These are phyloP conservation scores for Teunomyces lycoperdinae DNA, from an alignment of 805 yeast species.

Conservation along the genomic window DNA sequence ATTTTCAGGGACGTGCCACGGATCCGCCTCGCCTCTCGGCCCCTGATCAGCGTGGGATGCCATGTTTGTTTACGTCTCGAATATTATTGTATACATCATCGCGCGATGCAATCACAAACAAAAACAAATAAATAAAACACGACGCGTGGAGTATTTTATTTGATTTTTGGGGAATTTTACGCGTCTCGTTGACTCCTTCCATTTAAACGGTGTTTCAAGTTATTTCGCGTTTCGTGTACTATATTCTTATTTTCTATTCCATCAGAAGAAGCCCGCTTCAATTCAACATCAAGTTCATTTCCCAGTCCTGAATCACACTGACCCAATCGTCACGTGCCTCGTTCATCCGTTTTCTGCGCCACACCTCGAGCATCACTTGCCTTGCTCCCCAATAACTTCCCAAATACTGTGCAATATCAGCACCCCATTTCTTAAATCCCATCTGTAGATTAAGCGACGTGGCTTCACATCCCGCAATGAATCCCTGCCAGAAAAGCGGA, in stretches of 20 bases:
- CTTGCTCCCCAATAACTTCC: constrained; percentile 87
- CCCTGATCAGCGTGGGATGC: not conserved
- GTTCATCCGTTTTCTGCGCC: constrained; percentile 67
- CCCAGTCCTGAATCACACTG: constrained; percentile 78
- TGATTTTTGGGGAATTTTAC: not conserved
- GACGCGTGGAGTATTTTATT: not conserved
- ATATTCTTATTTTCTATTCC: not conserved
- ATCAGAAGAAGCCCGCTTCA: constrained; percentile 14
- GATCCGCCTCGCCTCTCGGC: not conserved
- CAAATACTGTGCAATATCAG: constrained; percentile 48
- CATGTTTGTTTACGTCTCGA: constrained; percentile 3
- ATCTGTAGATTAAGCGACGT: constrained; percentile 54
- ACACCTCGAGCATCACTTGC: constrained; percentile 81
- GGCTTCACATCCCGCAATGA: constrained; percentile 83
- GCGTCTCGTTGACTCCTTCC: not conserved
- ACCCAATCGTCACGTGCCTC: constrained; percentile 70
- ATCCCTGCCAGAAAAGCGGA: constrained; percentile 87
- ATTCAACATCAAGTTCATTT: constrained; percentile 74
- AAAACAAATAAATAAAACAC: not conserved
- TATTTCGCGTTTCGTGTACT: not conserved
- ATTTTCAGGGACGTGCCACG: no score
- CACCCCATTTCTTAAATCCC: constrained; percentile 73
- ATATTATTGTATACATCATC: not conserved
- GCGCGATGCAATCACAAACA: constrained; percentile 4
- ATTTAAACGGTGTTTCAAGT: no score